These are phyloP conservation scores for Pichia sp. DNA, from an alignment of 1,139 yeast species.

Conservation along the genomic window DNA sequence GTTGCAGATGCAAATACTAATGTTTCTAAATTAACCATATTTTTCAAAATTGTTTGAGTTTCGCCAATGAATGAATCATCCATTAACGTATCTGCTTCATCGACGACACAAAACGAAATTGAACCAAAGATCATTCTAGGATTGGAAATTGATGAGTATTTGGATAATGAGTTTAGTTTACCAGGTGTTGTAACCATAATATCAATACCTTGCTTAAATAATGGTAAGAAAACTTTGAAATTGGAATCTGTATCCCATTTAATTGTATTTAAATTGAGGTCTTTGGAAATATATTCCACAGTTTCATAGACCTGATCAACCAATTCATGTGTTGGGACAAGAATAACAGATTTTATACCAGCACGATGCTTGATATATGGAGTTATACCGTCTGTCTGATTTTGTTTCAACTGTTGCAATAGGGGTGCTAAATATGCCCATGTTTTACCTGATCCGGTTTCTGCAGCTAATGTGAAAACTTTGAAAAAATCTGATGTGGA, in stretches of 20 bases:
- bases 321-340: constrained; percentile 85
- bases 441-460: constrained; percentile 95
- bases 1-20: constrained; percentile 85
- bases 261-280: constrained; percentile 40
- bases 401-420: constrained; percentile 45
- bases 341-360: constrained; percentile 57
- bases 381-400: background rate
- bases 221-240: constrained; percentile 40
- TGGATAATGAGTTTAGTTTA: constrained; percentile 36
- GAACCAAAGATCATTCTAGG: constrained; percentile 25
- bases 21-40: constrained; percentile 51
- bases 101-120: constrained; percentile 65
- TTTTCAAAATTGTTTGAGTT: constrained; percentile 51
- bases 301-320: constrained; percentile 70
- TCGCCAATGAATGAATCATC: constrained; percentile 73
- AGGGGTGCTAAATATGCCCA: constrained; percentile 82
- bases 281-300: constrained; percentile 36
- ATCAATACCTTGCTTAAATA: constrained; percentile 54
- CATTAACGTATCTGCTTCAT: constrained; percentile 92
- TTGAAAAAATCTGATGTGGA: constrained; percentile 38
- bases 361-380: constrained; percentile 26
- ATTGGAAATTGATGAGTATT: constrained; percentile 26
- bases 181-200: constrained; percentile 81
- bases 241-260: constrained; percentile 47
- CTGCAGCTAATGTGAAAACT: constrained; percentile 82